Base-by-base conservation (phyloP, 768 basidiomycete species). In the Amylocystis lapponica region DNA sequence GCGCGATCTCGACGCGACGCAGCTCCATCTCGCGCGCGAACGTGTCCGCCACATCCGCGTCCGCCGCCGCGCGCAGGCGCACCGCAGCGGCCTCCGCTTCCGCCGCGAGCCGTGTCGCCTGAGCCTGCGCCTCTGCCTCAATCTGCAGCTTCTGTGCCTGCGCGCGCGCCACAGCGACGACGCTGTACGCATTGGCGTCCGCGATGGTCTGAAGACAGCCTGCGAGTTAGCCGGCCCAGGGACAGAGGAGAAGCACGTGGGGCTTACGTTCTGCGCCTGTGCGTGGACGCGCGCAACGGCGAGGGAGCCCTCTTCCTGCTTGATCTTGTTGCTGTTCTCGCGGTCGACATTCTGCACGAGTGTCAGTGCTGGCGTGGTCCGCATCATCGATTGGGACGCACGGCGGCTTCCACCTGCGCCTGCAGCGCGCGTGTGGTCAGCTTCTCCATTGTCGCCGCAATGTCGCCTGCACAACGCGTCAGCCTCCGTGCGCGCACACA, bases 261-360 rank as follows among this genome's bases (percentile, higher is more conserved):
- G 23, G 59, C 67, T 36, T 49, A 75, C 74, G 43, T 72, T 73
- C 33, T 70, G 75, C 5, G 77, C 49, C 59, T 85, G 72, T 1
- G 83, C 85, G 55, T 81, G 85, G 66, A 90, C 86, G 33, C 75
- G 77, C 14, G 86, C 81, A 10, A 90, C 88, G 9, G 81, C 67
- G 37, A 90, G 72, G 13, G 81, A 71, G 52, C 87, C 88, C 62
- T 91, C 79, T 60, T 90, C 84, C 53, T 86, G 82, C 64, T 89
- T 90, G 55, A 89, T 81, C 59, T 83, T 83, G 65, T 90, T 91
- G 65, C 81, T 83, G 57, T 91, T 91, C 63, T 90, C 88, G 43
- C 87, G 68, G 62, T 89, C 86, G 39, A 89, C 86, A 48, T 90
- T 89, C 83, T 85, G 50, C 3, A 41, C 1, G n/a, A n/a, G n/a